Evolutionary conservation across 2,329 filamentous ascomycete species (phyloP), one percentile per base, ranked within the genome.

Genomic region (Fusarium odoratissimum): DNA sequence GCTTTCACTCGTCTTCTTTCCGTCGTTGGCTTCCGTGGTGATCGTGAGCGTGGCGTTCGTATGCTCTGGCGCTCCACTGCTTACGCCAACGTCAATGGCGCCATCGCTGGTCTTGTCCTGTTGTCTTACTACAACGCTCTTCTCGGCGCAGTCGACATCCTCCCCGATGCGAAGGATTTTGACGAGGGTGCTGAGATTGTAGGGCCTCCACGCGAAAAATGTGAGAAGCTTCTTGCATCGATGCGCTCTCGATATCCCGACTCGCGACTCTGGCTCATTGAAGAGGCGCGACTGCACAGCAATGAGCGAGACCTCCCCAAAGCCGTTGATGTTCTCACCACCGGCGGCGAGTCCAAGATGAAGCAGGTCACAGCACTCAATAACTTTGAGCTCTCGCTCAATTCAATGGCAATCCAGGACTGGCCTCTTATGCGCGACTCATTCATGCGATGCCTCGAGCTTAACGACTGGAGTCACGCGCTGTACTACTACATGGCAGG

Each of bases 61-160:
- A 92, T 98, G 89, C 89, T 99, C 8, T 99, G 96, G 96, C 91
- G 93, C 79, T 93, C 94, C 17, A 95, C 94, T 28, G 91, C 91
- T 55, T 96, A 95, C 80, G 84, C 91, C 69, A 97, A 97, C 80
- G 89, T 98, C 77, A 97, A 98, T 78, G 95, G 95, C n/a, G 95
- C 93, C 11, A 92, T 98, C 79, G 91, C 95, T 0, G 94, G 92
- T 1, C 86, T 98, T 44, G 89, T 94, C 31, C 85, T 98, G 0
- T 86, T 98, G 21, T 91, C 90, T 1, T 98, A 95, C 81, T 97
- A 98, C 83, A 97, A 97, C 79, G 93, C 92, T 10, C 88, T 97
- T 37, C 87, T 97, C 21, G 93, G 93, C 3, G 92, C 94, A 74
- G 94, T 94, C 69, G 96, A 99, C 79, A 98, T 99, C 61, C 86